Base-by-base conservation (phyloP, 2,329 filamentous ascomycete genomes). In the Ascochyta pisi region DNA sequence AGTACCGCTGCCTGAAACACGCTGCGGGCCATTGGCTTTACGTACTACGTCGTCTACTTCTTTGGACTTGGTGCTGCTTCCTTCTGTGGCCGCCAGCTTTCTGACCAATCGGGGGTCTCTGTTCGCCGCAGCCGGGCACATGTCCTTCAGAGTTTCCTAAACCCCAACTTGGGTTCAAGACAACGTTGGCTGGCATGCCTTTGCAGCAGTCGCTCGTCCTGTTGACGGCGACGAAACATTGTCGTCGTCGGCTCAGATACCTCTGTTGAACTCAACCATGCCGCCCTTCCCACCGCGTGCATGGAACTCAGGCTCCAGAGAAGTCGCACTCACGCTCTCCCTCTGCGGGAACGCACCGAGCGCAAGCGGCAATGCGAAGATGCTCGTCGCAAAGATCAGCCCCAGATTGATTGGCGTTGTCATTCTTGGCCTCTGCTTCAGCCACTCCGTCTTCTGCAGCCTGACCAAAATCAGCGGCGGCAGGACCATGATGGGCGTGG, bases 401-500 rank as follows among this genome's bases (percentile, higher is more conserved):
- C 86, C 92, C 60, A 99, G 77, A 77, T 99, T 99, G 41, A 97
- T 81, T 0, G 93, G 92, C 53, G 90, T 80, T 10, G 91, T 89
- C 77, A 93, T 81, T 56, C 88, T 83, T 6, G 94, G 95, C 62
- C 91, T 85, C 60, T 82, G 81, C 79, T 87, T 87, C 67, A 98
- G 78, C 92, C 92, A 98, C 57, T 89, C 83, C 47, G 87, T 90
- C 77, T 88, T 85, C 82, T 99, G 93, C 67, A 99, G 81, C 64
- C 87, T 84, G 48, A 98, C 90, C 50, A 99, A 83, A 23, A 96
- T 79, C 73, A 99, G 81, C 22, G 95, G 92, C 38, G 95, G 95
- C 41, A 99, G 82, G 13, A 96, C 92, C 95, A 99, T 99, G 79
- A 99, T 95, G 10, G 95, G 95, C 12, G 91, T 96, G 58, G 92